These are phyloP conservation scores for Perkinsus chesapeaki DNA, from an alignment of 169 alveolate genomes.

Conservation along the genomic window DNA sequence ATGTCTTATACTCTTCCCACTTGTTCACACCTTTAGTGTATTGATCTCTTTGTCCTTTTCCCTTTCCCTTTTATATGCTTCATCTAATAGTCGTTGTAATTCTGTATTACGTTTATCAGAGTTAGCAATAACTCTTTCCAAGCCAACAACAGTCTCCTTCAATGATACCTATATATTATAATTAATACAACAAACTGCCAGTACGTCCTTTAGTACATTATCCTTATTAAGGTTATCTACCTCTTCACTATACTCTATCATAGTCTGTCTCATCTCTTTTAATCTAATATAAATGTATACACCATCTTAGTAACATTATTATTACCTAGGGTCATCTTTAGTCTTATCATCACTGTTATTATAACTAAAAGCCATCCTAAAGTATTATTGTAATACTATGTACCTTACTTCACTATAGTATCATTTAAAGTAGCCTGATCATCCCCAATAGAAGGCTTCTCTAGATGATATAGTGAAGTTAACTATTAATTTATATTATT, in stretches of 20 bases:
- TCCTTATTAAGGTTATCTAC: neutral
- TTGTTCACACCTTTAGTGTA: neutral
- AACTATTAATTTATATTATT: too few species aligned
- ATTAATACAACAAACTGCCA: too few species aligned
- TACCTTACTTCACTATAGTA: too few species aligned
- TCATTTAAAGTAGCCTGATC: too few species aligned
- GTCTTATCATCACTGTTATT: too few species aligned
- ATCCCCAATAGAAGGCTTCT: too few species aligned
- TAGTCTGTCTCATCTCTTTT: neutral
- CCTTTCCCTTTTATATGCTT: neutral
- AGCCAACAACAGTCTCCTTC: neutral
- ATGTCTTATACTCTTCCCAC: too few species aligned
- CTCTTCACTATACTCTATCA: neutral
- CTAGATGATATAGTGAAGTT: too few species aligned
- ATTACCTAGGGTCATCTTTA: too few species aligned
- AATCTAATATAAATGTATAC: neutral
- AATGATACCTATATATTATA: neutral
- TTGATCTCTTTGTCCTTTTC: neutral
- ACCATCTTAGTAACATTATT: too few species aligned
- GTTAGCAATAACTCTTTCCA: neutral
- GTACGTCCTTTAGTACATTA: neutral
- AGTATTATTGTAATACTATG: too few species aligned
- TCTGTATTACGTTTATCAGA: neutral
- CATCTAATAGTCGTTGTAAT: neutral
- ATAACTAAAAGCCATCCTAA: too few species aligned